Evolutionary conservation across 2,329 filamentous ascomycete species (phyloP).

Genomic region (Ophidiomyces ophidiicola): DNA sequence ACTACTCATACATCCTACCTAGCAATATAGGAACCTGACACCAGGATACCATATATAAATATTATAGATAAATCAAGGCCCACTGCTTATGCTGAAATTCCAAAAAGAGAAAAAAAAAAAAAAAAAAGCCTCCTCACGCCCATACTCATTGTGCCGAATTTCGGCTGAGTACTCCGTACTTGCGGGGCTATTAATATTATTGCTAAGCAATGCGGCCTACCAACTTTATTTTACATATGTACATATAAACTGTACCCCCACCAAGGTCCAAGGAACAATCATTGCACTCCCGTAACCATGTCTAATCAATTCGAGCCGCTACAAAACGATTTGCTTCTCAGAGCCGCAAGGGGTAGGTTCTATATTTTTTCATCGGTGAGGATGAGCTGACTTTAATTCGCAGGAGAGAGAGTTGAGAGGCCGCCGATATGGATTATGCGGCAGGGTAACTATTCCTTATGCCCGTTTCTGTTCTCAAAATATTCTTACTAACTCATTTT

Average conservation of each 20-base stretch:
- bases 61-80: too few species aligned
- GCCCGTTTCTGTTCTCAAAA: constrained; percentile 1
- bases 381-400: background rate
- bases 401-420: constrained; percentile 80
- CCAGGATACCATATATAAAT: too few species aligned
- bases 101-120: too few species aligned
- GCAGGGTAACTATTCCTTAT: constrained; percentile 62
- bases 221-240: background rate
- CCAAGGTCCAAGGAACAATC: background rate
- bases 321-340: constrained; percentile 83
- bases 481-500: background rate
- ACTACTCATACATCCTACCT: too few species aligned
- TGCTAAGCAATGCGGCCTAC: background rate
- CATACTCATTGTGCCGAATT: too few species aligned
- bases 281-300: constrained; percentile 10
- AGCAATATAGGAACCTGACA: too few species aligned
- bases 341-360: constrained; percentile 70
- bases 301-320: constrained; percentile 55
- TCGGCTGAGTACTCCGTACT: too few species aligned
- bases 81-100: too few species aligned
- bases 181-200: too few species aligned
- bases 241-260: background rate
- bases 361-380: too few species aligned
- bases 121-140: too few species aligned
- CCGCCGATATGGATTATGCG: constrained; percentile 99